Evolutionary conservation across 1,284 basidiomycete species (phyloP), one percentile per base, ranked within the genome.

Genomic region (Ganoderma multipileum): DNA sequence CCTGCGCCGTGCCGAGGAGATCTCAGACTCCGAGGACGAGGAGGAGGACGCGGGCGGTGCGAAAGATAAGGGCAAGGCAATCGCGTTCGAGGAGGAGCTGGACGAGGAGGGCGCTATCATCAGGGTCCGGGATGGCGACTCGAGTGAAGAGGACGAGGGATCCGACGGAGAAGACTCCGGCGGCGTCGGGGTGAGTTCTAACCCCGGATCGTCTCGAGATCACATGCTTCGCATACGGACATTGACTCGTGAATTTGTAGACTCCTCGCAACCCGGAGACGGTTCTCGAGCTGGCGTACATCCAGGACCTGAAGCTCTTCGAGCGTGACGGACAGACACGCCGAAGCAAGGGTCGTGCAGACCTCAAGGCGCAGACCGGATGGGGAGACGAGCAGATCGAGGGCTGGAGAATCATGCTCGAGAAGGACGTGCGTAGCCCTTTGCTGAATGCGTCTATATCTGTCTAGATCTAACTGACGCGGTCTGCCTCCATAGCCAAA

Each of bases 341-440:
- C 63, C 83, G 91, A 63, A 86, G 90, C 65, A 89, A 91, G 73
- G 84, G 84, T 0, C 83, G 95, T 41, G 83, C 81, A 7, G 88
- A 91, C 63, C 81, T 97, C 68, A 88, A 86, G 73, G 82, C 85
- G 26, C 85, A 87, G 72, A 95, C 93, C 47, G 89, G 90, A 3
- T 91, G 90, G 88, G 80, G 75, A 18, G 90, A 97, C 76, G 90
- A 91, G 72, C 94, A 96, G 76, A 89, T 96, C 38, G 95, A 97
- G 79, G 95, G 95, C 0, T 97, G 95, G 95, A 86, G 79, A 68
- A 89, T 93, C 66, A 95, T 96, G 92, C 80, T 97, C 63, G 95
- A 97, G 68, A 83, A 90, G 74, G 90, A 95, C 74, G 95, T 96
- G 77, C 73, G 91, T 83, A 20, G 16, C 28, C 47, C 23, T 2